Percentiles rank a stretch among this genome's conserved stretches.
These are phyloP conservation scores for Xylaria intraflava DNA, from an alignment of 495 filamentous ascomycete species.

Conservation along the genomic window DNA sequence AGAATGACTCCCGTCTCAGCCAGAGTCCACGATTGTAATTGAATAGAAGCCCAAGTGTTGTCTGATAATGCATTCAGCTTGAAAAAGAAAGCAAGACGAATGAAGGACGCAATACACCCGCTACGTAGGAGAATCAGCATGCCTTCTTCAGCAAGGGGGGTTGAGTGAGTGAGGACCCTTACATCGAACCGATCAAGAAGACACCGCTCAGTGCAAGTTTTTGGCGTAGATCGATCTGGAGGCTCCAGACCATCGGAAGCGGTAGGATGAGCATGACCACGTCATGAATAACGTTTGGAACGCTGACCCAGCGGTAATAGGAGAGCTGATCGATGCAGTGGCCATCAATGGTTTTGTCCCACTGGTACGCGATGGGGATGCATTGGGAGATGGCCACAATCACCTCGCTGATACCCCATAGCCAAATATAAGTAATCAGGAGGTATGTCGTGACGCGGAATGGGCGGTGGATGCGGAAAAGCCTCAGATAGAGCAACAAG, in stretches of 20 bases:
- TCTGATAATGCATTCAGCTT: constrained; percentile 3
- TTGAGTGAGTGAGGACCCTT: background rate
- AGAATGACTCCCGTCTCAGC: constrained; percentile 21
- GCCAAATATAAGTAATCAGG: constrained; percentile 23
- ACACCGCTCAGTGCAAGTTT: constrained; percentile 8
- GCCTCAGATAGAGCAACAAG: constrained; percentile 28
- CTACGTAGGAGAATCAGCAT: background rate
- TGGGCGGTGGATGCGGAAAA: constrained; percentile 17
- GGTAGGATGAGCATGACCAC: constrained; percentile 5
- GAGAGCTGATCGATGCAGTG: constrained; percentile 6
- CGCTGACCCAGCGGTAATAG: constrained; percentile 5
- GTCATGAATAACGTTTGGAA: constrained; percentile 9
- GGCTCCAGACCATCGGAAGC: constrained; percentile 10
- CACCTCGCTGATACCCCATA: constrained; percentile 32
- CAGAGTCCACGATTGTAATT: constrained; percentile 18
- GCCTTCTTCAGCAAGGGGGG: background rate
- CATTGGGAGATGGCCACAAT: constrained; percentile 47
- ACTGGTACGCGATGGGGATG: constrained; percentile 31
- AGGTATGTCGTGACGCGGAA: constrained; percentile 13
- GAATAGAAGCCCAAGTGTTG: constrained; percentile 12
- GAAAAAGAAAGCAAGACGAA: constrained; percentile 7
- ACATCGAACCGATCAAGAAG: constrained; percentile 14
- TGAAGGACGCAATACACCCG: constrained; percentile 6
- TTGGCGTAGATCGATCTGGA: constrained; percentile 4
- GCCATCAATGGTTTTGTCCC: constrained; percentile 16